phyloP scores from a whole-genome alignment of 2,329 filamentous ascomycete genomes.

The Beauveria medogensis region DNA sequence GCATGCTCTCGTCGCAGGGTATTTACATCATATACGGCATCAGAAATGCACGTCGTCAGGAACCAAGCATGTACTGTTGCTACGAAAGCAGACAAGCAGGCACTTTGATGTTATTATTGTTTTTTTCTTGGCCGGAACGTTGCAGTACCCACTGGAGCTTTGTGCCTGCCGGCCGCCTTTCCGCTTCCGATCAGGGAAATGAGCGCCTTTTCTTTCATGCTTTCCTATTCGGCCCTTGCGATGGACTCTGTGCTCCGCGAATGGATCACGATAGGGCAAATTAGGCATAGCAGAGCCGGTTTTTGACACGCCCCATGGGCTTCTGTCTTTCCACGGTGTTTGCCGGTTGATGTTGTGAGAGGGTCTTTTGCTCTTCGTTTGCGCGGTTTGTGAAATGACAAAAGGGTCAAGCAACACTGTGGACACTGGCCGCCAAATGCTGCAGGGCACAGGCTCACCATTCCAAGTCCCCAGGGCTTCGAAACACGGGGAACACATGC shows the following conservation, averaged over 20 bases:
- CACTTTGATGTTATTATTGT: not conserved
- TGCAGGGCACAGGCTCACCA: not conserved
- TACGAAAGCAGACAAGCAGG: not conserved
- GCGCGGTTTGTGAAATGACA: not conserved
- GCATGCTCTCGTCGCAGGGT: not conserved
- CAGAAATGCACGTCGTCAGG: not conserved
- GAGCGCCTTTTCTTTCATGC: not conserved
- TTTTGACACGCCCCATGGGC: not conserved
- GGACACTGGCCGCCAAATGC: not conserved
- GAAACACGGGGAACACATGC: not conserved
- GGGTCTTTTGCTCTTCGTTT: not conserved
- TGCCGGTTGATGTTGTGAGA: not conserved
- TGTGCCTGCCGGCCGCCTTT: conserved; percentile 1
- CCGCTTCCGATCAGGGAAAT: conserved; percentile 9
- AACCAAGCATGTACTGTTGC: not conserved
- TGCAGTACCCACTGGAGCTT: not conserved
- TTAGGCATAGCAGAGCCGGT: not conserved
- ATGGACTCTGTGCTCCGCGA: conserved; percentile 1
- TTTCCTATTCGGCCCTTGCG: conserved; percentile 8
- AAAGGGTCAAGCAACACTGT: conserved; percentile 1
- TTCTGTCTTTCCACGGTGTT: not conserved
- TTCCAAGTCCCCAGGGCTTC: not conserved
- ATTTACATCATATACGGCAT: not conserved
- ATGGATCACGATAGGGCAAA: not conserved
- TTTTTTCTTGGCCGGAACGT: not conserved